Evolutionary conservation across 108 stramenopile species (phyloP).

Genomic region (Fistulifera pelliculosa): DNA sequence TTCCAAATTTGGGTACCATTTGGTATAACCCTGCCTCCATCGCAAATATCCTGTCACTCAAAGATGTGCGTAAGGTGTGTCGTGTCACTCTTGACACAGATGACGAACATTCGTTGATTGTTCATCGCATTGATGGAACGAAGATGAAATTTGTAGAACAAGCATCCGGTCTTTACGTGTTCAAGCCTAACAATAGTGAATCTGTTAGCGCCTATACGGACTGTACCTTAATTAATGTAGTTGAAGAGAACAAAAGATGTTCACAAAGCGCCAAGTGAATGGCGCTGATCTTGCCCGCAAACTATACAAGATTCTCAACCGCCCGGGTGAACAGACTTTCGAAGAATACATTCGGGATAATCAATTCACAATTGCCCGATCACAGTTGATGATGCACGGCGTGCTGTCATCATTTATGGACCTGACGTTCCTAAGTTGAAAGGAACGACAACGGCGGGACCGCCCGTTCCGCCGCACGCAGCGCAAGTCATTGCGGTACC

Average conservation of each 20-base stretch:
- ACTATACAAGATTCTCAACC: conserved; percentile 6
- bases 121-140: conserved; percentile 5
- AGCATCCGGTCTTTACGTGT: background rate
- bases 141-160: conserved; percentile 2
- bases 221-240: background rate
- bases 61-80: conserved; percentile 5
- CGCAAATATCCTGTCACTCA: conserved; percentile 35
- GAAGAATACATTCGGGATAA: conserved; percentile 12
- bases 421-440: conserved; percentile 11
- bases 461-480: background rate
- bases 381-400: conserved; percentile 13
- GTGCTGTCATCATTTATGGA: conserved; percentile 23
- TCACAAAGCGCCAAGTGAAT: conserved; percentile 6
- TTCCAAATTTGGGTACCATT: conserved; percentile 17
- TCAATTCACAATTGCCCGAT: conserved; percentile 27
- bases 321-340: conserved; percentile 1
- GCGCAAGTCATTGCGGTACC: conserved; percentile 10
- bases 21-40: conserved; percentile 33
- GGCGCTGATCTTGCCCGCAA: conserved; percentile 10
- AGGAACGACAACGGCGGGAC: conserved; percentile 20
- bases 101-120: conserved; percentile 2
- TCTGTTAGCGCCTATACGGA: background rate
- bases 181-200: background rate
- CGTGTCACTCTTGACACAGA: conserved; percentile 21
- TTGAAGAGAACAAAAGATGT: background rate